A percentile compares a stretch with the other conserved stretches of the same genome.
These are phyloP conservation scores for Sugiyamaella smithiae DNA, from an alignment of 805 yeast genomes.

Conservation along the genomic window DNA sequence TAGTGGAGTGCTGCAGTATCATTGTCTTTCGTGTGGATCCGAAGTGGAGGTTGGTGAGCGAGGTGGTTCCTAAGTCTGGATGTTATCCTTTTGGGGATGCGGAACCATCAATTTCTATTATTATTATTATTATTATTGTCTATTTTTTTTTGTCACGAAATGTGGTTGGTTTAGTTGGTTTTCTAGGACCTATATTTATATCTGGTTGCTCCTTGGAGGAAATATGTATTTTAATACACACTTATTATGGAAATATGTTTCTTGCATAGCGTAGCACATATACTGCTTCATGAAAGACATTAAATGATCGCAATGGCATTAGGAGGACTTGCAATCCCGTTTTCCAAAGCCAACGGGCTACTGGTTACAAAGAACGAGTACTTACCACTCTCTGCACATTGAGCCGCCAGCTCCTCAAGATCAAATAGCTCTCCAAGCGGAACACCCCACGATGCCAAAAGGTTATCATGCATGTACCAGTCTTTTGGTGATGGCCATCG, in stretches of 20 bases:
- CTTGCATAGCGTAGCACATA: too few species aligned
- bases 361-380: slow-evolving; percentile 34
- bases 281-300: too few species aligned
- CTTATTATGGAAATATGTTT: background rate
- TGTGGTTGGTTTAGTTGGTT: background rate
- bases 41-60: slow-evolving; percentile 43
- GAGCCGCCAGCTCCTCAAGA: slow-evolving; percentile 30
- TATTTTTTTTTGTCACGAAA: background rate
- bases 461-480: slow-evolving; percentile 15
- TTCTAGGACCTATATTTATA: slow-evolving; percentile 6
- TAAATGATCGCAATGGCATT: slow-evolving; percentile 45
- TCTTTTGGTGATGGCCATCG: slow-evolving; percentile 25
- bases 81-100: background rate
- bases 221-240: slow-evolving; percentile 5
- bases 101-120: background rate
- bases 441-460: slow-evolving; percentile 36
- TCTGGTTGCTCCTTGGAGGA: background rate
- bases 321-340: slow-evolving; percentile 38
- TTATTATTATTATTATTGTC: slow-evolving; percentile 1
- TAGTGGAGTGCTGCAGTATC: slow-evolving; percentile 37
- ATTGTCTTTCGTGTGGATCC: slow-evolving; percentile 59
- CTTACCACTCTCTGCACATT: slow-evolving; percentile 28
- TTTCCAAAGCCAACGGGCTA: slow-evolving; percentile 34
- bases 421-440: slow-evolving; percentile 37
- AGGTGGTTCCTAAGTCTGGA: background rate